phyloP scores from a whole-genome alignment of 2,329 filamentous ascomycete species.

The Talaromyces verruculosus region DNA sequence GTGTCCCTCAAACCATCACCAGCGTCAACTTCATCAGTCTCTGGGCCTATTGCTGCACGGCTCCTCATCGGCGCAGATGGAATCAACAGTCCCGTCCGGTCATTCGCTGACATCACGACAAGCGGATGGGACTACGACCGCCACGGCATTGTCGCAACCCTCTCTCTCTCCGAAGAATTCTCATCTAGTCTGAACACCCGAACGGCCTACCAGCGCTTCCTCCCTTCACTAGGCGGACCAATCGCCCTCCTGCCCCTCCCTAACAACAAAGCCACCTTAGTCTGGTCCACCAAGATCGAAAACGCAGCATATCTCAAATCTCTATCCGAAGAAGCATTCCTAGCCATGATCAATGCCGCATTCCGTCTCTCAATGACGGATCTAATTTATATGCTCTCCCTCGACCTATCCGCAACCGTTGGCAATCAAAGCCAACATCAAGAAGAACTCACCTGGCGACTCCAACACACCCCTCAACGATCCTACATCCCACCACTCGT shows the following conservation, averaged over 20 bases:
- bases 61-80: slow-evolving; percentile 91
- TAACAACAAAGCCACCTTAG: slow-evolving; percentile 76
- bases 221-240: slow-evolving; percentile 75
- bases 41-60: slow-evolving; percentile 69
- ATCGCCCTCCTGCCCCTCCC: slow-evolving; percentile 89
- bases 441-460: slow-evolving; percentile 82
- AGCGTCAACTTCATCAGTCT: slow-evolving; percentile 21
- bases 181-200: slow-evolving; percentile 51
- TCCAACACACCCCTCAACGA: slow-evolving; percentile 64
- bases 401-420: slow-evolving; percentile 41
- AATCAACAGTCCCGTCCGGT: slow-evolving; percentile 87
- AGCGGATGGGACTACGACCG: slow-evolving; percentile 91
- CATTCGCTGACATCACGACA: slow-evolving; percentile 81
- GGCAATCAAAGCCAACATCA: slow-evolving; percentile 51
- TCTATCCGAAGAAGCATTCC: slow-evolving; percentile 70
- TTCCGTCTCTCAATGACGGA: slow-evolving; percentile 81
- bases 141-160: slow-evolving; percentile 86
- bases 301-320: slow-evolving; percentile 77
- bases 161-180: slow-evolving; percentile 61
- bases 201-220: slow-evolving; percentile 90
- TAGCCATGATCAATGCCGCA: slow-evolving; percentile 87
- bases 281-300: slow-evolving; percentile 88
- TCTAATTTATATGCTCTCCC: slow-evolving; percentile 75
- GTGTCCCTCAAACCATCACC: slow-evolving; percentile 65
- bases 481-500: slow-evolving; percentile 63